Base-by-base conservation (phyloP, 352 stramenopile species). In the Phytophthora citrophthora region DNA sequence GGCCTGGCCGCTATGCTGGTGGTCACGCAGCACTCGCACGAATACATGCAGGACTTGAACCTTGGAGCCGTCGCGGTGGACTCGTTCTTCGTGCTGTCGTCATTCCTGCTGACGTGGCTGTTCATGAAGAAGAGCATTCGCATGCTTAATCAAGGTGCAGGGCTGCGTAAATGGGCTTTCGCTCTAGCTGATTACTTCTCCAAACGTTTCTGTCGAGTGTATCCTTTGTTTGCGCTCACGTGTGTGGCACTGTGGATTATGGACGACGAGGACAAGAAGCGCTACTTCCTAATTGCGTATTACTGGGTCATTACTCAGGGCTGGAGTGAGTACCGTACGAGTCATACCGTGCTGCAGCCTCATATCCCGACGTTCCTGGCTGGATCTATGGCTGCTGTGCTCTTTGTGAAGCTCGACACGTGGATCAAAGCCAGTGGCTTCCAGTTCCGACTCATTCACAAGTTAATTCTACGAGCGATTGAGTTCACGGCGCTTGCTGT, bases 41-140 rank as follows among this genome's bases (percentile, higher is more conserved):
- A 76, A 48, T 70, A 77, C 51, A 75, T 77, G 61, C 60, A 70
- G 39, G 61, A 72, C 38, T 15, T 78, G 6, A 74, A 79, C 51
- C 39, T 82, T 20, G 77, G 77, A 12, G 61, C 55, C 24, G 53
- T 74, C 1, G 74, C 65, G 3, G 75, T 87, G 23, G 74, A 87
- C 61, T 68, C 60, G 39, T 87, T 87, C 57, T 87, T 87, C 46
- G 77, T 87, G 20, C 50, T 87, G 36, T 87, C 77, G 26, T 74
- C 72, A 18, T 86, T 81, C 40, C 53, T 86, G 18, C 65, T 86
- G 4, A 86, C 74, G 45, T 79, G 78, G 71, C 71, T 83, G n/a
- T 78, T 83, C 43, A 80, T 82, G 57, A 74, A 71, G 51, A 87
- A 82, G 56, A 68, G 55, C 29, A 63, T 70, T 23, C 41, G 58